A percentile compares a stretch with the other conserved stretches of the same genome.
Conservation (phyloP, 1,284 basidiomycete genomes). For the Cutaneotrichosporon cutaneum region DNA sequence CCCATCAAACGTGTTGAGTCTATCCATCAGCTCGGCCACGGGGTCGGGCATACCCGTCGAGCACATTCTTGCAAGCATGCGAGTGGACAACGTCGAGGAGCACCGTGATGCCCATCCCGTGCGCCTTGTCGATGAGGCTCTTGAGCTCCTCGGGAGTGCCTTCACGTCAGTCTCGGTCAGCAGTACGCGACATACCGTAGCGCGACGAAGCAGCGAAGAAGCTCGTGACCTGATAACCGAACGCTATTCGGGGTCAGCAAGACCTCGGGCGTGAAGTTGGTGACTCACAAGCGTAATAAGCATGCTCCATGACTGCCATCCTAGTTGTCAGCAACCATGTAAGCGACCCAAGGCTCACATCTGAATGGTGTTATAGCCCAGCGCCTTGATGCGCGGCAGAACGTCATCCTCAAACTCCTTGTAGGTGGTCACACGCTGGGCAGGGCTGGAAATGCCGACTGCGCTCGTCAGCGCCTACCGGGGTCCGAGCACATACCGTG, state of each 20-base stretch:
- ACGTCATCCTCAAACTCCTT: conserved; percentile 87
- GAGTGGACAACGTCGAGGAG: conserved; percentile 96
- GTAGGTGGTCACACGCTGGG: conserved; percentile 86
- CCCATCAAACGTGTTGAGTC: conserved; percentile 92
- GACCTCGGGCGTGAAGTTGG: conserved; percentile 2
- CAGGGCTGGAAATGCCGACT: conserved; percentile 92
- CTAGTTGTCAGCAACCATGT: conserved; percentile 31
- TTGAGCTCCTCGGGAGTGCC: conserved; percentile 90
- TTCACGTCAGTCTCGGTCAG: conserved; percentile 21
- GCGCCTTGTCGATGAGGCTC: conserved; percentile 91
- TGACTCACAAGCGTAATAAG: conserved; percentile 89
- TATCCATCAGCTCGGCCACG: conserved; percentile 17
- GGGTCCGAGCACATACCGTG: conserved; percentile 56
- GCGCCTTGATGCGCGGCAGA: conserved; percentile 79
- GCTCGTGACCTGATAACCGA: conserved; percentile 95
- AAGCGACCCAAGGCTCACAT: conserved; percentile 52
- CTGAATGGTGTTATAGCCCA: conserved; percentile 97
- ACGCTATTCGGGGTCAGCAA: conserved; percentile 59
- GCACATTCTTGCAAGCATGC: conserved; percentile 95
- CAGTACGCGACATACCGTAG: conserved; percentile 58
- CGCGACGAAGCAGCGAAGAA: conserved; percentile 98
- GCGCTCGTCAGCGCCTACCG: not conserved
- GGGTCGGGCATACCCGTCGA: conserved; percentile 64
- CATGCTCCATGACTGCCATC: conserved; percentile 98
- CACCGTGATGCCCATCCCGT: conserved; percentile 87